phyloP scores from a whole-genome alignment of 164 flowering plant species.

The Echeveria elegans region DNA sequence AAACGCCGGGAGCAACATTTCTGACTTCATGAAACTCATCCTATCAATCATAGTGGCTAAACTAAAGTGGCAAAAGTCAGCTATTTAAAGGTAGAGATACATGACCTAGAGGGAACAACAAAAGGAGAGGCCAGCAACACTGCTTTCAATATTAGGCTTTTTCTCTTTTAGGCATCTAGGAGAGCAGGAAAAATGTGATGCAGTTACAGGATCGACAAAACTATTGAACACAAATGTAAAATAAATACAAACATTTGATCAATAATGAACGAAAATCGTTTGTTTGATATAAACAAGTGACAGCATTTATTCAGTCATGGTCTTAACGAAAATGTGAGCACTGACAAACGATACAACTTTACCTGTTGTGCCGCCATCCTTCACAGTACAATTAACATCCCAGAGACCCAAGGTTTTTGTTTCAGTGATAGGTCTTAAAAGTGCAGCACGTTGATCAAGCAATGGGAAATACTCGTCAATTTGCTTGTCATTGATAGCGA shows the following conservation, averaged over 20 bases:
- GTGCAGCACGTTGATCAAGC: conserved; percentile 88
- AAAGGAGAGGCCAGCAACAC: background rate
- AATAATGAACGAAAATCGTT: no score
- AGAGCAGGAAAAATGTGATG: background rate
- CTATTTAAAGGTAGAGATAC: background rate
- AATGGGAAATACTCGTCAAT: conserved; percentile 85
- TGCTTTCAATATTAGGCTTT: background rate
- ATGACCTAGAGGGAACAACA: background rate
- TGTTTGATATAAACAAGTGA: background rate
- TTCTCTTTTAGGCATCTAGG: background rate
- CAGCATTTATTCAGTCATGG: background rate
- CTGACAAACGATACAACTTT: conserved; percentile 7
- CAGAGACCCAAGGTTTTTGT: conserved; percentile 89
- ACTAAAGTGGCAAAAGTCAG: background rate
- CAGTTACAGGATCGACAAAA: background rate
- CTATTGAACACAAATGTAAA: background rate
- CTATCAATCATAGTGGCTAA: background rate
- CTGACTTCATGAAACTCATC: background rate
- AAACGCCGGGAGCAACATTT: background rate
- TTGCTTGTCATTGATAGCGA: conserved; percentile 66
- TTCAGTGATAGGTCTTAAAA: conserved; percentile 82
- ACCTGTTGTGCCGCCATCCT: conserved; percentile 92
- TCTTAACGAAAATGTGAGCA: background rate
- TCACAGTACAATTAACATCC: conserved; percentile 82
- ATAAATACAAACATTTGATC: background rate